Evolutionary conservation across 2,329 filamentous ascomycete species (phyloP).

Genomic region (Ceratocystis papillata): DNA sequence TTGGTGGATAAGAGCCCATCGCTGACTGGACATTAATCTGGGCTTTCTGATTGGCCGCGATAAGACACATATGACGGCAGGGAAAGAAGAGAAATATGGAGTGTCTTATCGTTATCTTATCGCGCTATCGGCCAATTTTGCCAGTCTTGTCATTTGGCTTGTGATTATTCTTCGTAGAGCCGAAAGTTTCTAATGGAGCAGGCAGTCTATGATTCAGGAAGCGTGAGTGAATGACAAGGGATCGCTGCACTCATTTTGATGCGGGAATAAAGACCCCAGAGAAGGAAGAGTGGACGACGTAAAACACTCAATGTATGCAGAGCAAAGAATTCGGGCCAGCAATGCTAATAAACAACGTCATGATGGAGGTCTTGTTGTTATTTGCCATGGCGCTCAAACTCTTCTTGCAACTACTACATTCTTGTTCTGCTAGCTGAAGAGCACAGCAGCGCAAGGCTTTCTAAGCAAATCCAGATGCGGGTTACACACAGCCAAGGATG

Average conservation of each 20-base stretch:
- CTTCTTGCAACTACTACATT: no score
- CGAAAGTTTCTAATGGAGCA: constrained; percentile 2
- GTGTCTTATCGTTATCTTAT: constrained; percentile 10
- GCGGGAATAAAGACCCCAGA: constrained; percentile 1
- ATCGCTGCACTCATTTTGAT: background rate
- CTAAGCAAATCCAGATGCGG: background rate
- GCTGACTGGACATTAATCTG: background rate
- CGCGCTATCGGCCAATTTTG: background rate
- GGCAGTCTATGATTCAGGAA: background rate
- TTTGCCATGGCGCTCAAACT: no score
- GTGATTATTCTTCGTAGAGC: background rate
- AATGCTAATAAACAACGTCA: background rate
- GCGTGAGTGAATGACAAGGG: background rate
- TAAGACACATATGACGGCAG: background rate
- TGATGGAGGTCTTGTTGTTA: background rate
- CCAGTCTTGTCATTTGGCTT: background rate
- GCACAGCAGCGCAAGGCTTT: background rate
- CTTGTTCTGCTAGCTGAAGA: no score
- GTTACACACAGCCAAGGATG: constrained; percentile 3
- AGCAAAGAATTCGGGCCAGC: background rate
- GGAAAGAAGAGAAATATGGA: background rate
- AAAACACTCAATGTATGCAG: background rate
- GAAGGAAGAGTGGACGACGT: background rate
- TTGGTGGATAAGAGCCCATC: background rate
- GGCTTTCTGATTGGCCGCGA: constrained; percentile 18